Percentiles rank a stretch among this genome's conserved stretches.
Evolutionary conservation across 2,329 filamentous ascomycete species (phyloP).

Genomic region (Mollisiaceae sp.): DNA sequence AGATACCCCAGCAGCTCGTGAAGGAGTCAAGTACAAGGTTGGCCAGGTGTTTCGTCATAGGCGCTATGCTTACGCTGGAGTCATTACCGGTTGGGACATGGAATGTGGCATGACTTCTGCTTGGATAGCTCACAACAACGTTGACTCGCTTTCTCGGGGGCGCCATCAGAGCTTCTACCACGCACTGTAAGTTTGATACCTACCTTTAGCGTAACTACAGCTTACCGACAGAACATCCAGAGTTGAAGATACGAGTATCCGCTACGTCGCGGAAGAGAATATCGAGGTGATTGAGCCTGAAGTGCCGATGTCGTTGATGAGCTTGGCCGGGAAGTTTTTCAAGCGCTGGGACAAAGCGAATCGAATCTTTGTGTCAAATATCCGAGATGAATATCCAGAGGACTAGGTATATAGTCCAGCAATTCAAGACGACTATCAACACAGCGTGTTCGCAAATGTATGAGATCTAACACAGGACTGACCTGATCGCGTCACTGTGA

Average conservation of each 20-base stretch:
- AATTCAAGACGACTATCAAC: too few relatives aligned
- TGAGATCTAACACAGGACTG: too few relatives aligned
- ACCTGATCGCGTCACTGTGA: too few relatives aligned
- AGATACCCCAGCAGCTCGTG: slow-evolving; percentile 31
- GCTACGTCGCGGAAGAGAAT: slow-evolving; percentile 83
- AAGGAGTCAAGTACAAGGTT: slow-evolving; percentile 67
- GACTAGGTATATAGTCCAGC: slow-evolving; percentile 56
- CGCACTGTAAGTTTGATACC: slow-evolving; percentile 70
- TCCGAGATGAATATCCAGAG: slow-evolving; percentile 82
- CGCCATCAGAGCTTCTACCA: slow-evolving; percentile 80
- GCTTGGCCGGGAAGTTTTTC: slow-evolving; percentile 82
- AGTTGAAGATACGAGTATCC: slow-evolving; percentile 68
- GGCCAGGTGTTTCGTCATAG: slow-evolving; percentile 86
- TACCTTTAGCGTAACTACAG: slow-evolving; percentile 16
- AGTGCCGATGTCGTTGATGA: slow-evolving; percentile 65
- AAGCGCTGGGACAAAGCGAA: slow-evolving; percentile 76
- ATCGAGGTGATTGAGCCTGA: slow-evolving; percentile 64
- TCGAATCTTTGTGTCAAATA: slow-evolving; percentile 82
- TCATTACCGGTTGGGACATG: slow-evolving; percentile 83
- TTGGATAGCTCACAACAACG: slow-evolving; percentile 67
- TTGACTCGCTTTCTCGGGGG: slow-evolving; percentile 64
- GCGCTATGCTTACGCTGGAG: slow-evolving; percentile 77
- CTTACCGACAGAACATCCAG: slow-evolving; percentile 49
- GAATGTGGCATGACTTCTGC: slow-evolving; percentile 60
- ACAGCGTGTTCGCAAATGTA: neutral